phyloP scores from a whole-genome alignment of 139 green algal species.

The Nannochloris sp. region DNA sequence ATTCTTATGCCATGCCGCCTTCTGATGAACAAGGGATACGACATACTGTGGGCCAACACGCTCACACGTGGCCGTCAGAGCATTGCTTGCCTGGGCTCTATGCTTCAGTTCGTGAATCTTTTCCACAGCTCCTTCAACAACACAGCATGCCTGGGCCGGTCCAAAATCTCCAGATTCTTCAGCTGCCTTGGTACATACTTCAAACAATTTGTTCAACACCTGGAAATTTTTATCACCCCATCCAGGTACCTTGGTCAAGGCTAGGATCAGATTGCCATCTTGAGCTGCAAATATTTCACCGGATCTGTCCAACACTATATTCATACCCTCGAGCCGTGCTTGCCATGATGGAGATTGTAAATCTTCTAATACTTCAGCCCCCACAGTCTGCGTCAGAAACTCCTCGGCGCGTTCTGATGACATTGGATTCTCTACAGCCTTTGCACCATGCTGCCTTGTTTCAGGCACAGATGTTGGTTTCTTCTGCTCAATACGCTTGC shows the following conservation, averaged over 20 bases:
- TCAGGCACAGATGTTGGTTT: constrained; percentile 10
- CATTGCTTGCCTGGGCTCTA: constrained; percentile 23
- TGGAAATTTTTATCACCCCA: constrained; percentile 97
- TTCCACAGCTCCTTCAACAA: constrained; percentile 63
- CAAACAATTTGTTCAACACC: constrained; percentile 85
- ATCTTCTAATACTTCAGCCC: constrained; percentile 39
- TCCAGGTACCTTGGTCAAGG: constrained; percentile 60
- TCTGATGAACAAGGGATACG: constrained; percentile 67
- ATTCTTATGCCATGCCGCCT: constrained; percentile 79
- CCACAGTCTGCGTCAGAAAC: constrained; percentile 40
- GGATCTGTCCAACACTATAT: constrained; percentile 32
- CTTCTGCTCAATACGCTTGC: neutral
- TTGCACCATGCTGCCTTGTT: constrained; percentile 5
- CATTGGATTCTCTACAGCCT: neutral
- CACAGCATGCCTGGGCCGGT: constrained; percentile 47
- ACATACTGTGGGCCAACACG: constrained; percentile 79
- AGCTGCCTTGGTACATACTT: constrained; percentile 54
- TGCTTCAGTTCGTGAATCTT: constrained; percentile 47
- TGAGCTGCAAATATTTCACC: constrained; percentile 21
- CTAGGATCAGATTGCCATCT: constrained; percentile 41
- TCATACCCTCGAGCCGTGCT: constrained; percentile 71
- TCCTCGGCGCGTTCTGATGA: constrained; percentile 39
- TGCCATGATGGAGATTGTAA: constrained; percentile 80
- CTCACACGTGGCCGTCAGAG: constrained; percentile 62
- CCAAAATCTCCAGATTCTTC: constrained; percentile 26